A percentile compares a stretch with the other conserved stretches of the same genome.
These are phyloP conservation scores for Lyophyllum decastes DNA, from an alignment of 768 basidiomycete species.

Conservation along the genomic window DNA sequence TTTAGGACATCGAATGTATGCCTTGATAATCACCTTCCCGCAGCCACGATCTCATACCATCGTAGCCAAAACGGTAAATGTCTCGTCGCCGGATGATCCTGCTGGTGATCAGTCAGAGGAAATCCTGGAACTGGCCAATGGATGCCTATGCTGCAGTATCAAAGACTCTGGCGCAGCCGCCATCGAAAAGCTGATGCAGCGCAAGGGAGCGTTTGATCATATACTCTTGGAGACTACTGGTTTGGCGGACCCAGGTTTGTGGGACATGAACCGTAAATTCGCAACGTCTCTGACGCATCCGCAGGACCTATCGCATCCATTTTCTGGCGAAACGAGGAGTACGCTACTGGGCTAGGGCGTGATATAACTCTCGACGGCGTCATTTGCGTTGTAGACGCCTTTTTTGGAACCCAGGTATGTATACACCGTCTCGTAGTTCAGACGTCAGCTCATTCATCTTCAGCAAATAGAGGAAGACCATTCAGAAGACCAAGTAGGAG, in stretches of 20 bases:
- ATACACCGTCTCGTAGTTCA: neutral
- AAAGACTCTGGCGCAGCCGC: slow-evolving; percentile 92
- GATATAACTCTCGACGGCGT: slow-evolving; percentile 87
- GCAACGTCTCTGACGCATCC: neutral
- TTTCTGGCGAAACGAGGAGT: slow-evolving; percentile 90
- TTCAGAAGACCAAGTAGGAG: slow-evolving; percentile 60
- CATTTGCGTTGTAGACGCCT: slow-evolving; percentile 88
- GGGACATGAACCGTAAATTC: neutral
- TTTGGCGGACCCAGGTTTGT: slow-evolving; percentile 86
- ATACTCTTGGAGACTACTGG: slow-evolving; percentile 96
- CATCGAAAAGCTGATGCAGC: slow-evolving; percentile 88
- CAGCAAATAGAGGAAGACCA: slow-evolving; percentile 89
- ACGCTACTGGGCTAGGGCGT: slow-evolving; percentile 60
- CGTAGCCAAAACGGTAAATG: slow-evolving; percentile 83
- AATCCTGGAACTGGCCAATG: slow-evolving; percentile 91
- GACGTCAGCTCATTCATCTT: neutral
- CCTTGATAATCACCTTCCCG: neutral
- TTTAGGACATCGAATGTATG: slow-evolving; percentile 89
- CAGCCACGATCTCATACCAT: slow-evolving; percentile 5
- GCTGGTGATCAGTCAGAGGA: slow-evolving; percentile 73
- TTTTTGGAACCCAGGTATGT: slow-evolving; percentile 62
- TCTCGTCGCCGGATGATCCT: slow-evolving; percentile 67
- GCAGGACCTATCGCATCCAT: slow-evolving; percentile 83
- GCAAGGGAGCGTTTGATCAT: slow-evolving; percentile 89
- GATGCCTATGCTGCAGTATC: slow-evolving; percentile 98